phyloP scores from a whole-genome alignment of 2,329 filamentous ascomycete genomes.

The Claviceps africana region DNA sequence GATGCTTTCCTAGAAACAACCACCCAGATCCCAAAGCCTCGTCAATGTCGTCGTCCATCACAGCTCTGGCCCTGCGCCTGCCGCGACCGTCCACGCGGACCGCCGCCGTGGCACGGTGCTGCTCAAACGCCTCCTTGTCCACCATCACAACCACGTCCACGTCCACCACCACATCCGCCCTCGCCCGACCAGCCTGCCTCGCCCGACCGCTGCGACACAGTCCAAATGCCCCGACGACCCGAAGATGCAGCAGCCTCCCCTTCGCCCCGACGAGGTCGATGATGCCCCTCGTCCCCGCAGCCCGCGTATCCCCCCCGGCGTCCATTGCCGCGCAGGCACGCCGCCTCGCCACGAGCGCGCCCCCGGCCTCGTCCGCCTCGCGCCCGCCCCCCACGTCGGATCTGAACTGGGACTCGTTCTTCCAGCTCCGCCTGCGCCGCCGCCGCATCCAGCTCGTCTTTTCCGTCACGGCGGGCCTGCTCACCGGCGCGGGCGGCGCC shows the following conservation, averaged over 20 bases:
- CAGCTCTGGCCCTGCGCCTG: constrained; percentile 19
- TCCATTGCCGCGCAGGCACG: constrained; percentile 6
- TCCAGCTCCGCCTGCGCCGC: constrained; percentile 73
- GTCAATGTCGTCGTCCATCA: constrained; percentile 18
- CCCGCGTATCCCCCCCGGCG: not conserved
- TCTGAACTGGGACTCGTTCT: constrained; percentile 84
- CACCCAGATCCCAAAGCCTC: not conserved
- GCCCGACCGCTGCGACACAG: constrained; percentile 7
- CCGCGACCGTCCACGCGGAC: constrained; percentile 10
- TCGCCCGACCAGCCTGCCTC: constrained; percentile 11
- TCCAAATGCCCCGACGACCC: constrained; percentile 3
- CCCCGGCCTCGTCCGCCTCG: not conserved
- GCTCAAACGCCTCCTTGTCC: constrained; percentile 17
- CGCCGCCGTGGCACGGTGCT: constrained; percentile 12
- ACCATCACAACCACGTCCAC: constrained; percentile 8
- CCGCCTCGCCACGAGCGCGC: not conserved
- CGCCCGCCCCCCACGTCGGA: not conserved
- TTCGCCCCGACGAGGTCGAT: constrained; percentile 1
- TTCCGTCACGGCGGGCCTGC: constrained; percentile 50
- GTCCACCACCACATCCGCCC: constrained; percentile 5
- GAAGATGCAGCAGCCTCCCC: not conserved
- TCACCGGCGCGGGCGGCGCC: constrained; percentile 48
- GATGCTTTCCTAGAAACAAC: not conserved
- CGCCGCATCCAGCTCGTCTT: constrained; percentile 72
- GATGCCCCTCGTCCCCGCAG: constrained; percentile 4